Base-by-base conservation (phyloP, 2,329 filamentous ascomycete species). In the Diaporthe nobilis region DNA sequence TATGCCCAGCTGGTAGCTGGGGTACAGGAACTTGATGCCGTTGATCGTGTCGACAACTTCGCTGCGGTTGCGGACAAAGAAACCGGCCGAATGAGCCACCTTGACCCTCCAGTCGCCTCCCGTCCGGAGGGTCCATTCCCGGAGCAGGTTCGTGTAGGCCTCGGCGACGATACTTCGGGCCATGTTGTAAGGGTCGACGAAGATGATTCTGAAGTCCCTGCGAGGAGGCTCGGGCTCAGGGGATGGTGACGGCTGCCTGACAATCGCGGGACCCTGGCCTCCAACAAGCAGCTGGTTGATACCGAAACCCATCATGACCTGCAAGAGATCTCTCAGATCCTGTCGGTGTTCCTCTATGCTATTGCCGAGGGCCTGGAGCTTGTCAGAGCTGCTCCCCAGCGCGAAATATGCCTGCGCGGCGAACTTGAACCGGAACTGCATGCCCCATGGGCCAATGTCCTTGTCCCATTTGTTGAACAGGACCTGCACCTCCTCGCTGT, bases 101-200 rank as follows among this genome's bases (percentile, higher is more conserved):
- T 51, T 49, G 73, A 82, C 76, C 13, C 74, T 78, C 79, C 79
- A 82, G 55, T 77, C 71, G 31, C 73, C 77, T 2, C 77, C 75
- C 4, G 77, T 60, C 5, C 61, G 53, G 25, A 74, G n/a, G 4
- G 80, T 81, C 70, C 79, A 78, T 22, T 79, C 74, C 28, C 73
- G 71, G 17, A 81, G 57, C 22, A 81, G 76, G 20, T 71, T 77
- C 31, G 77, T 31, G 20, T 81, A 75, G 6, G 75, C 78, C 55
- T 81, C 78, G 9, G 79, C 79, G 3, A 81, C 75, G 22, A 81
- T 70, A 68, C 80, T 77, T 6, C 81, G 78, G 3, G 67, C 78
- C 13, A 72, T 55, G 57, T 81, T 81, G 75, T 78, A 78, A 0
- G 80, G 80, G 73, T 82, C 81, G 22, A 82, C 77, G 49, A 82